phyloP scores from a whole-genome alignment of 2,329 filamentous ascomycete species.

The Alternaria triticina region DNA sequence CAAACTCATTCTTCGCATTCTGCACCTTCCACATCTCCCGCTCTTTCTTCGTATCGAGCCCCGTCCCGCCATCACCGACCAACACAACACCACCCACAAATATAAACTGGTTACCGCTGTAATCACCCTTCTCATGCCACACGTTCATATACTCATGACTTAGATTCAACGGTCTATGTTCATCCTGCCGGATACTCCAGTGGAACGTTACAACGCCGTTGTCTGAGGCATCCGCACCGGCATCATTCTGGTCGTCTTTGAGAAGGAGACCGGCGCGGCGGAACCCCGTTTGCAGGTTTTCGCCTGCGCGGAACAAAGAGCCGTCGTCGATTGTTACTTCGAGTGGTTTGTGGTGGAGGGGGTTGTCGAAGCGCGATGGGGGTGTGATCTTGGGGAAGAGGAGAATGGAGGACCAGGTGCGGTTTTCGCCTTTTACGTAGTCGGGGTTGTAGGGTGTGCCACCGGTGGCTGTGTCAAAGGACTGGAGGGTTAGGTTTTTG shows the following conservation, averaged over 20 bases:
- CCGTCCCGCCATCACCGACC: conserved; percentile 26
- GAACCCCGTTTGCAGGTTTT: conserved; percentile 29
- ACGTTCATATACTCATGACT: conserved; percentile 42
- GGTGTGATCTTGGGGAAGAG: conserved; percentile 16
- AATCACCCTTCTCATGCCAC: conserved; percentile 38
- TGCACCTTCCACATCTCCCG: conserved; percentile 29
- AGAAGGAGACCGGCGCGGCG: conserved; percentile 31
- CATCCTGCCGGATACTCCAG: conserved; percentile 32
- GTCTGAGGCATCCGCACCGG: conserved; percentile 27
- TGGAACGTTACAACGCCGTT: conserved; percentile 33
- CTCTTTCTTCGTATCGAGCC: conserved; percentile 20
- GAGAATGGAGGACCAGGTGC: conserved; percentile 32
- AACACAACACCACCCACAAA: conserved; percentile 31
- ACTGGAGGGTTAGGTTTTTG: conserved; percentile 22
- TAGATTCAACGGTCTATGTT: conserved; percentile 23
- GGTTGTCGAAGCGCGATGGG: conserved; percentile 27
- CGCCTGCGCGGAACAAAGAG: conserved; percentile 26
- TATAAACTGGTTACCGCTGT: conserved; percentile 32
- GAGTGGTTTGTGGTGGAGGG: conserved; percentile 16
- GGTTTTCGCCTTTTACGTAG: conserved; percentile 37
- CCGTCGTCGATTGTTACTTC: conserved; percentile 36
- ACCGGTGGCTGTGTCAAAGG: conserved; percentile 23
- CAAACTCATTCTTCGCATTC: conserved; percentile 26
- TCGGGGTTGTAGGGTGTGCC: conserved; percentile 23
- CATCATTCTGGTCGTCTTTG: conserved; percentile 27